phyloP scores from a whole-genome alignment of 106 monocot species.

The Dactylorhiza incarnata region DNA sequence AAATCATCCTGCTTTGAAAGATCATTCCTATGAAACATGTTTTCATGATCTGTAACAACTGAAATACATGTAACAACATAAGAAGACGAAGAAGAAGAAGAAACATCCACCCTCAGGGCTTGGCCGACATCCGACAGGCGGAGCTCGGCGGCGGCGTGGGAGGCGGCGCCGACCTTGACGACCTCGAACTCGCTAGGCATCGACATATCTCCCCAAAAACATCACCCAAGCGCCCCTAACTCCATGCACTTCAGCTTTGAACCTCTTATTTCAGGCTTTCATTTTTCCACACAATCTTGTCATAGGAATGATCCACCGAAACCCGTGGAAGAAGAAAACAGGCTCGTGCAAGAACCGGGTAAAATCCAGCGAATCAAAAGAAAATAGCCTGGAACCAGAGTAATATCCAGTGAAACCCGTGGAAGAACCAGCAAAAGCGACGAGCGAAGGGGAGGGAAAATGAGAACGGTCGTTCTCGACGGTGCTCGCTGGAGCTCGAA shows the following conservation, averaged over 20 bases:
- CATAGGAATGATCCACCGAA: no score
- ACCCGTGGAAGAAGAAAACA: neutral
- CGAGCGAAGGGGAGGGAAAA: no score
- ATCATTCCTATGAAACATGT: neutral
- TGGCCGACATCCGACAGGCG: conserved; percentile 28
- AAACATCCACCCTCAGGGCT: conserved; percentile 22
- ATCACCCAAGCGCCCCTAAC: no score
- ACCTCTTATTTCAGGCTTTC: no score
- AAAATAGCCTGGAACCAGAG: no score
- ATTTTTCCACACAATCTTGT: no score
- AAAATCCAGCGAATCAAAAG: neutral
- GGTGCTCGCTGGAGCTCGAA: no score
- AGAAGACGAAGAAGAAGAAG: neutral
- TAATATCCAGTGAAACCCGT: no score
- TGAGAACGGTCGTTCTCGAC: no score
- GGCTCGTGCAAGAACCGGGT: neutral
- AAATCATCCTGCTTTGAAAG: neutral
- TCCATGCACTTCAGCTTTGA: conserved; percentile 15
- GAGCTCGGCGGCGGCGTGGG: conserved; percentile 17
- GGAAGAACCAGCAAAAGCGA: neutral
- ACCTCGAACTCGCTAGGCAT: conserved; percentile 21
- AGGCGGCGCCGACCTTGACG: conserved; percentile 16
- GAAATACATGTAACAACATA: neutral
- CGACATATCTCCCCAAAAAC: conserved; percentile 18
- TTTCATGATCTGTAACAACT: neutral